phyloP scores from a whole-genome alignment of 495 filamentous ascomycete genomes.

The Hypoxylon fuscum region DNA sequence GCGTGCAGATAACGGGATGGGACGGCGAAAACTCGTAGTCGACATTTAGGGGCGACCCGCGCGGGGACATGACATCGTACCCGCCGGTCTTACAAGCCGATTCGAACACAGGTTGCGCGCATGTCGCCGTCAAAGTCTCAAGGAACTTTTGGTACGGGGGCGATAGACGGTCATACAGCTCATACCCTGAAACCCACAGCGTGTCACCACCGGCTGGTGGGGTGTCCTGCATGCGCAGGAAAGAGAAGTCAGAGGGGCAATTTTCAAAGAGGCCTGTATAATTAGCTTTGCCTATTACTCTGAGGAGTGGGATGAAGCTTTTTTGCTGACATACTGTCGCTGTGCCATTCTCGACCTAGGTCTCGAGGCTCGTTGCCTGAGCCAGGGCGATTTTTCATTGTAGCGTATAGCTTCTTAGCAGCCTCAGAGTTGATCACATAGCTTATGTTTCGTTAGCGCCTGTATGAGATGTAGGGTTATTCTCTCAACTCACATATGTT shows the following conservation, averaged over 20 bases:
- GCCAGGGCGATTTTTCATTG: conserved; percentile 47
- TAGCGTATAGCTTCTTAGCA: conserved; percentile 54
- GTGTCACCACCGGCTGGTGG: conserved; percentile 62
- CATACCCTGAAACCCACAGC: conserved; percentile 80
- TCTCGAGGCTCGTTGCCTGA: conserved; percentile 47
- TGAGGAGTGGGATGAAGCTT: background rate
- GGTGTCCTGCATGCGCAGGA: conserved; percentile 52
- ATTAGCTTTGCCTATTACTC: background rate
- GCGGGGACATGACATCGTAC: conserved; percentile 69
- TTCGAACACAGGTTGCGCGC: conserved; percentile 53
- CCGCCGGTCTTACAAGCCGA: conserved; percentile 47
- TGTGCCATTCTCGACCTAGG: conserved; percentile 55
- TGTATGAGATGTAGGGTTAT: background rate
- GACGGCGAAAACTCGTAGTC: conserved; percentile 59
- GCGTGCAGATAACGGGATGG: conserved; percentile 79
- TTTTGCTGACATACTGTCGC: conserved; percentile 45
- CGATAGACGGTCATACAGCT: conserved; percentile 80
- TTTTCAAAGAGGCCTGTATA: conserved; percentile 47
- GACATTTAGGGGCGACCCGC: conserved; percentile 62
- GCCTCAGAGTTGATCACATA: conserved; percentile 60
- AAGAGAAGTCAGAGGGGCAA: conserved; percentile 52
- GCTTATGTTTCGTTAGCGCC: conserved; percentile 23
- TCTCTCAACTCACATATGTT: conserved; percentile 43
- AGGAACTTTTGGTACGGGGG: conserved; percentile 71
- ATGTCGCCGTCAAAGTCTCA: conserved; percentile 73